Conservation (phyloP, 148 eudicot species). For the Cornus controversa region DNA sequence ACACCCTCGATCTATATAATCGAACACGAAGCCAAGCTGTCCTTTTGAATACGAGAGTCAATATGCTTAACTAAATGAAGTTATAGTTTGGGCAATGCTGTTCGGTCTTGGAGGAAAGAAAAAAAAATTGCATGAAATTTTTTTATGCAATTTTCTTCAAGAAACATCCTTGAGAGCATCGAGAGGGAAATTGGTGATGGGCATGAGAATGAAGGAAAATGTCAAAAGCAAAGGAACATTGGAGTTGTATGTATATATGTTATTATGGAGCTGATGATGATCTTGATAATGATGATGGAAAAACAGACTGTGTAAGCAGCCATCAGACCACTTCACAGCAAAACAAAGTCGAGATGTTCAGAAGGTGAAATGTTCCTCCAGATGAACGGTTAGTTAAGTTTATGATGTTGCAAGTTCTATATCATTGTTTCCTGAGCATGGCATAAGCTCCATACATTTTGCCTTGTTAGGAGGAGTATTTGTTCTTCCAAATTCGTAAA, state of each 20-base stretch:
- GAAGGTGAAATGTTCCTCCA: background rate
- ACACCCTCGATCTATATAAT: conserved; percentile 37
- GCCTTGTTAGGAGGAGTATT: conserved; percentile 1
- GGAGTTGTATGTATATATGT: background rate
- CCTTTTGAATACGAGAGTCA: conserved; percentile 9
- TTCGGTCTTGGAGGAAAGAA: background rate
- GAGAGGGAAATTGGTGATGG: background rate
- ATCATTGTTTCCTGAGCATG: conserved; percentile 8
- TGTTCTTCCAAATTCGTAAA: background rate
- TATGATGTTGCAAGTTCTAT: background rate
- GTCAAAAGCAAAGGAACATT: background rate
- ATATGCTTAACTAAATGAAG: background rate
- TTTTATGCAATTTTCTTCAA: background rate
- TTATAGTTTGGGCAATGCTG: background rate
- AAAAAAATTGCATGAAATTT: background rate
- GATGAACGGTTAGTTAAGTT: background rate
- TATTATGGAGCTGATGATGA: background rate
- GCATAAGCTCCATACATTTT: conserved; percentile 1
- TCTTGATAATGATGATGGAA: background rate
- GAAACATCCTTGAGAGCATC: conserved; percentile 4
- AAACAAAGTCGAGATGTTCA: background rate
- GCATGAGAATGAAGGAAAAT: background rate
- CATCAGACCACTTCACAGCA: background rate
- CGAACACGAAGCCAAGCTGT: conserved; percentile 20
- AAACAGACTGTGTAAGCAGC: conserved; percentile 6